Conservation (phyloP, 2,329 filamentous ascomycete genomes). For the Arthrobotrys sinensis region DNA sequence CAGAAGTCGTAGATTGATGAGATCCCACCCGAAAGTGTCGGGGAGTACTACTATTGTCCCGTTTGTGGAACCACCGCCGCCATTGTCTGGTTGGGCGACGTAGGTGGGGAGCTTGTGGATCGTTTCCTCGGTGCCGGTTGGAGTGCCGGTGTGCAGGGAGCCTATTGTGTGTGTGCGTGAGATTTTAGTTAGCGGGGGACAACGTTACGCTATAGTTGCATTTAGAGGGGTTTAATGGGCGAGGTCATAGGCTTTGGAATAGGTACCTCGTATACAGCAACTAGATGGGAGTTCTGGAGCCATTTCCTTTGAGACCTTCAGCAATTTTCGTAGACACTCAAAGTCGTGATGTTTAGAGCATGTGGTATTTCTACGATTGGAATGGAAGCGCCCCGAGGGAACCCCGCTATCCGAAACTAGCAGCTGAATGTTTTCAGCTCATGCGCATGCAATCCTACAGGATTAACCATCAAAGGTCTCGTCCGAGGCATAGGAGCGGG, state of each 20-base stretch:
- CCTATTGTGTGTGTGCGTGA: slow-evolving; percentile 64
- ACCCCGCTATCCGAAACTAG: slow-evolving; percentile 16
- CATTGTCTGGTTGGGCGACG: slow-evolving; percentile 67
- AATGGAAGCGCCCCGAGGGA: neutral
- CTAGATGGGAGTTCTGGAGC: slow-evolving; percentile 41
- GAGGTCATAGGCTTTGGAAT: neutral
- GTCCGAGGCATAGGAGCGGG: neutral
- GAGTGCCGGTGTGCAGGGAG: slow-evolving; percentile 69
- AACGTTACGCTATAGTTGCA: neutral
- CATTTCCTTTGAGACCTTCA: slow-evolving; percentile 13
- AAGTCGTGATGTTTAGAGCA: neutral
- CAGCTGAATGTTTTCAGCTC: neutral
- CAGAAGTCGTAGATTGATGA: slow-evolving; percentile 72
- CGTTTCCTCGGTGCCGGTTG: slow-evolving; percentile 69
- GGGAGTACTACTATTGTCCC: slow-evolving; percentile 73
- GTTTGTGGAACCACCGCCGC: slow-evolving; percentile 65
- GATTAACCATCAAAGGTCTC: neutral
- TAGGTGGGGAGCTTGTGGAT: slow-evolving; percentile 72
- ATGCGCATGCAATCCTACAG: neutral
- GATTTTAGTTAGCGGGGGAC: slow-evolving; percentile 15
- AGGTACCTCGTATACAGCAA: slow-evolving; percentile 51
- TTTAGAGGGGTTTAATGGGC: slow-evolving; percentile 1
- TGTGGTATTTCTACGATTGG: slow-evolving; percentile 27
- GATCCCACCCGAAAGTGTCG: slow-evolving; percentile 73
- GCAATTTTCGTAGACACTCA: neutral